These are phyloP conservation scores for Xylaria castorea DNA, from an alignment of 495 filamentous ascomycete species.

Conservation along the genomic window DNA sequence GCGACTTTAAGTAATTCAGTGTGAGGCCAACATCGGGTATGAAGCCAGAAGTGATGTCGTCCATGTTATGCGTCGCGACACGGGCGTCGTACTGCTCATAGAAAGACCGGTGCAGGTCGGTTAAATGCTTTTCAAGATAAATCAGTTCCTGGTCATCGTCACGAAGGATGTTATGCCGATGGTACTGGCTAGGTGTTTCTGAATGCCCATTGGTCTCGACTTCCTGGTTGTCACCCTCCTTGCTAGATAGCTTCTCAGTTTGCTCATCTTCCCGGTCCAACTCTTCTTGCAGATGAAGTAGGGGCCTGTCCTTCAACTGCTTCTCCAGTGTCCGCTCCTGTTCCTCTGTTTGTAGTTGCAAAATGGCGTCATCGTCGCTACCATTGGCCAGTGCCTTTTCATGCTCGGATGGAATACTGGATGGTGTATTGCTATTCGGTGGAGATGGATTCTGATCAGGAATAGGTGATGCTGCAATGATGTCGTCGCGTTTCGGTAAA, in stretches of 20 bases:
- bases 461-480: conserved; percentile 52
- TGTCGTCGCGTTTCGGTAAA: conserved; percentile 84
- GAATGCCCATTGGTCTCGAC: conserved; percentile 33
- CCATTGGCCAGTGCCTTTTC: conserved; percentile 64
- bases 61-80: conserved; percentile 35
- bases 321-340: conserved; percentile 86
- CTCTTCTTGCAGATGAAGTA: conserved; percentile 86
- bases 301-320: conserved; percentile 84
- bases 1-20: conserved; percentile 77
- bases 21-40: conserved; percentile 86
- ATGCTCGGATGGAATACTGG: conserved; percentile 28
- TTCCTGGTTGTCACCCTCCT: conserved; percentile 44
- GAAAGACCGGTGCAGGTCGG: conserved; percentile 76
- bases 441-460: conserved; percentile 33
- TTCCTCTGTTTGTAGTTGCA: conserved; percentile 77
- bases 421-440: conserved; percentile 24
- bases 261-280: conserved; percentile 83
- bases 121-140: conserved; percentile 74
- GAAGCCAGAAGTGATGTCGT: conserved; percentile 52
- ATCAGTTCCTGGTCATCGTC: conserved; percentile 84
- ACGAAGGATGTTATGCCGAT: conserved; percentile 77
- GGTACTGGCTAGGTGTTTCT: conserved; percentile 46
- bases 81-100: conserved; percentile 77
- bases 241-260: conserved; percentile 58
- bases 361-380: conserved; percentile 70